Base-by-base conservation (phyloP, 2,329 filamentous ascomycete genomes). In the Fusarium sp. region DNA sequence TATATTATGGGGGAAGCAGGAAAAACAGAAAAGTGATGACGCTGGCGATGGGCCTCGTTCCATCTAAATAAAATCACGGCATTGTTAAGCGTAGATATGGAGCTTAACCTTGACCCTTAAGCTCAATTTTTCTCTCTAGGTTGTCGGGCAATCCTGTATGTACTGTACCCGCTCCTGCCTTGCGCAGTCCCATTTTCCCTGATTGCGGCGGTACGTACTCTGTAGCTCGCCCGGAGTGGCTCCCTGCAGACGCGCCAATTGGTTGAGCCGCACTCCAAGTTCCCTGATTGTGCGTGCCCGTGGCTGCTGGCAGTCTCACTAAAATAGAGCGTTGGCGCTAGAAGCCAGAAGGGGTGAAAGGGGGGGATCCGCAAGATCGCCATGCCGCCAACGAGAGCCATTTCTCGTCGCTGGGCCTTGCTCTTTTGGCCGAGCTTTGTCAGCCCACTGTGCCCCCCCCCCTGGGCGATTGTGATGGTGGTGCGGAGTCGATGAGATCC, bases 181-280 rank as follows among this genome's bases (percentile, higher is more conserved):
- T 23, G 23, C 23, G 23, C 23, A 23, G 23, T 23, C 23, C 23
- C 23, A 23, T 23, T 23, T 23, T 23, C 23, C 23, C 23, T 23
- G 23, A 23, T 23, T 23, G 23, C 23, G 23, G 23, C 23, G 23
- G 23, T 23, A 23, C 23, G 23, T 23, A 23, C 23, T 23, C 23
- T 23, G 23, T 34, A 16, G 28, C n/a, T 23, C 30, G n/a, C n/a
- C 16, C 36, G 10, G 13, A 50, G 46, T 36, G n/a, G 46, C 18
- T 7, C 23, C 23, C 23, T 23, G 23, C 4, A 53, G 67, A 52
- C 7, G 44, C 40, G 39, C 54, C 67, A 55, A 70, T 71, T 70
- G 67, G 67, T 27, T 28, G 15, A 41, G 37, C 13, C 8, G 18
- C 48, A 44, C 44, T 51, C 34, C 63, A 51, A 60, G 46, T 31